Base-by-base conservation (phyloP, 331 rosid species). In the Arachis monticola region DNA sequence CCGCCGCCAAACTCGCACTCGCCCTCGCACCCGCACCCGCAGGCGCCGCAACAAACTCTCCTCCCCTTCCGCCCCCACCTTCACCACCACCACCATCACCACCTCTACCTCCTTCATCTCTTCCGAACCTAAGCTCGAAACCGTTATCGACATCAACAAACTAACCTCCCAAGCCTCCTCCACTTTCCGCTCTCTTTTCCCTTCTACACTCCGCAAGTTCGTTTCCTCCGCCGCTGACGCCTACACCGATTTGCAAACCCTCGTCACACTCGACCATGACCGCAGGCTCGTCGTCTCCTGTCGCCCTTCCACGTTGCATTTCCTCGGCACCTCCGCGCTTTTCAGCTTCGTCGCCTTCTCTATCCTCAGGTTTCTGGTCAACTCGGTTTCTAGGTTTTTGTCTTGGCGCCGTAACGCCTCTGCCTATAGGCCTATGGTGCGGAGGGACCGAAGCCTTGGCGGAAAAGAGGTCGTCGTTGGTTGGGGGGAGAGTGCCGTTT, bases 391-490 rank as follows among this genome's bases (percentile, higher is more conserved):
- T 70, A 78, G 82, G 63, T 66, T 85, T 31, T 31, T 50, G 63
- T 17, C 32, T n/a, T 61, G 86, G 75, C 72, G 78, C 2, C 72
- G 53, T 3, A 81, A 76, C 47, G 70, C 79, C 2, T 82, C 76
- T 10, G 55, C 60, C 3, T 41, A 72, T 55, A 63, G 6, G n/a
- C 75, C 81, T 52, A 71, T 89, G 77, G 88, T 89, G 38, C 87
- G 94, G 58, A 85, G 98, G 80, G 98, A 93, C 85, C 86, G 97
- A 27, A 93, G 97, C 69, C 98, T 93, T 42, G 96, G 98, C 2
- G 98, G 98, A 4, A 87, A 73, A 81, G 98, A 93, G 87, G 97
- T 93, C 27, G 86, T 91, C 44, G 88, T 92, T 67, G 90, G 75
- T 10, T 83, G 60, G 75, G 73, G 64, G 6, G 60, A n/a, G 41